Conservation (phyloP, 1,284 basidiomycete species). For the Papiliotrema terrestris region DNA sequence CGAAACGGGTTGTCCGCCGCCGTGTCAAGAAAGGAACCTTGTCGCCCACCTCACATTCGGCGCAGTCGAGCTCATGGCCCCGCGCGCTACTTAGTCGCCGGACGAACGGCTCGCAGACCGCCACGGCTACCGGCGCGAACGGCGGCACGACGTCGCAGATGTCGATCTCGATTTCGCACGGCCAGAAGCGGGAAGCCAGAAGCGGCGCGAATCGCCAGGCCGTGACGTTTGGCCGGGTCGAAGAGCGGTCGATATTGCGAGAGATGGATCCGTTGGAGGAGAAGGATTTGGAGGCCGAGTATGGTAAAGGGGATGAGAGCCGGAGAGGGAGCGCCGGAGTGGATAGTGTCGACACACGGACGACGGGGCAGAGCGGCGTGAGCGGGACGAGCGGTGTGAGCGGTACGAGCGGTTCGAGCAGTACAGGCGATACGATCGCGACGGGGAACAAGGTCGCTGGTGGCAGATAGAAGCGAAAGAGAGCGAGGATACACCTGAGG, state of each 20-base stretch:
- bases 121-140: background rate
- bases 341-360: background rate
- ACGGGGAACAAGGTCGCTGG: too few species aligned
- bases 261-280: constrained; percentile 2
- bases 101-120: background rate
- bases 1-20: constrained; percentile 38
- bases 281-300: background rate
- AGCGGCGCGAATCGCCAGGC: background rate
- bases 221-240: constrained; percentile 4
- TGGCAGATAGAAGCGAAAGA: background rate
- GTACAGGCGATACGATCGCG: background rate
- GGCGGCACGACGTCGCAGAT: background rate
- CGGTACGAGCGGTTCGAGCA: background rate
- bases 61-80: background rate
- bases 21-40: constrained; percentile 36
- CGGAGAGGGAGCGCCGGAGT: constrained; percentile 1
- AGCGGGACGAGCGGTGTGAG: background rate
- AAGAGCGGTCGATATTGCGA: constrained; percentile 6
- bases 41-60: constrained; percentile 9
- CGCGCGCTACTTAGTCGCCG: background rate
- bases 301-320: background rate
- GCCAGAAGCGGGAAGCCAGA: background rate
- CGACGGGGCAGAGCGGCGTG: background rate
- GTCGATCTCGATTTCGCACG: background rate
- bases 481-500: background rate